Evolutionary conservation across 495 filamentous ascomycete species (phyloP), one percentile per base, ranked within the genome.

Genomic region (Darksidea phi): DNA sequence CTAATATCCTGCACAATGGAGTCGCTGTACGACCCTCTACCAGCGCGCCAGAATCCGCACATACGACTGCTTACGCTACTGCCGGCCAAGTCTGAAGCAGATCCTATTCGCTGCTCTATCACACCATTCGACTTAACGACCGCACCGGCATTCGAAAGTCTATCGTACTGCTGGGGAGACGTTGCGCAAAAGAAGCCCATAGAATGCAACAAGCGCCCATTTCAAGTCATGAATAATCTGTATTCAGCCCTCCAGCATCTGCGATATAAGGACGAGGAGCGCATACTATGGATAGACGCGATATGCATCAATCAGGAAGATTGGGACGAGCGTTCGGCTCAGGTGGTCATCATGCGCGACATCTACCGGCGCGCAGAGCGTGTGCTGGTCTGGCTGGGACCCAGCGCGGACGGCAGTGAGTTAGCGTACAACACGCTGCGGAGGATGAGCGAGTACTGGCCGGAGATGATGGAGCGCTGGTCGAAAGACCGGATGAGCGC

Each of bases 261-360:
- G 25, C 7, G 50, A 25, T 11, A 36, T 11, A 6, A 17, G 8
- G 32, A 54, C 26, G 32, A 54, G 50, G 32, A 15, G 6, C 26
- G 25, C 25, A 17, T 42, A 6, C 34, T 60, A 11, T 60, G 57
- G 57, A 34, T 54, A 20, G 57, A 60, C 46, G 57, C 57, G 20
- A 18, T 60, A 15, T 60, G 57, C 36, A 60, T 60, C 32, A 54
- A 60, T 60, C 57, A 60, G 23, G 47, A 60, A n/a, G 48, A 60
- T 43, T 17, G 38, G 11, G 28, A 52, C 24, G 57, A 60, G 38
- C 24, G 57, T 11, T 12, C 12, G 2, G 47, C n/a, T 7, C 57
- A 60, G 34, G 48, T 60, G 11, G 5, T 36, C 12, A 6, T 26
- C 3, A 60, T 60, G 57, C 11, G 36, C 17, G 17, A 24, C 25